These are phyloP conservation scores for Candida smagusa DNA, from an alignment of 1,139 yeast genomes.

Conservation along the genomic window DNA sequence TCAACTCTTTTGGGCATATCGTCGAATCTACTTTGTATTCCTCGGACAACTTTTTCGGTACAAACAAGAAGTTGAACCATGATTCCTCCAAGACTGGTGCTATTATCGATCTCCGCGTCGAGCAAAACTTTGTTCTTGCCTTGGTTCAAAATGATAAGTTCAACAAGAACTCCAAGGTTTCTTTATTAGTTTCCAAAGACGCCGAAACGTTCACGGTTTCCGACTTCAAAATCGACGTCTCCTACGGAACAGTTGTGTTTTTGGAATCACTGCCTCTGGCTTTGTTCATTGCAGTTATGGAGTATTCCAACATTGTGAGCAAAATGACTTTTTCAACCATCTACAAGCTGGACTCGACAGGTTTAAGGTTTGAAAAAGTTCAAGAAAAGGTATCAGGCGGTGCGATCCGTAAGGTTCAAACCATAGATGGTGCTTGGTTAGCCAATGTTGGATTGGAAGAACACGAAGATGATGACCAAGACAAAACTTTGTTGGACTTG, in stretches of 20 bases:
- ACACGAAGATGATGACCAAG: constrained; percentile 13
- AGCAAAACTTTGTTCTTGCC: constrained; percentile 51
- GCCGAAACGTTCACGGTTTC: constrained; percentile 51
- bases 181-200: constrained; percentile 58
- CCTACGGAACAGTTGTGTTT: constrained; percentile 46
- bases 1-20: constrained; percentile 44
- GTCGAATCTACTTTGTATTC: constrained; percentile 39
- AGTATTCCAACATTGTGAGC: constrained; percentile 18
- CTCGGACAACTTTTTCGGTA: constrained; percentile 56
- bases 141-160: constrained; percentile 50
- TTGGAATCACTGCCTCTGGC: constrained; percentile 57
- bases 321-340: constrained; percentile 34
- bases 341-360: constrained; percentile 62
- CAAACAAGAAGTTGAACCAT: constrained; percentile 19
- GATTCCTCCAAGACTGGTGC: constrained; percentile 30
- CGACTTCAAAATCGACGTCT: constrained; percentile 44
- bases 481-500: constrained; percentile 23
- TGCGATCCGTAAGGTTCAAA: constrained; percentile 50
- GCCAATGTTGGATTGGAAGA: constrained; percentile 34
- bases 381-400: constrained; percentile 43
- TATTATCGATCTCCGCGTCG: constrained; percentile 47
- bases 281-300: constrained; percentile 50
- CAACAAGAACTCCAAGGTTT: constrained; percentile 36
- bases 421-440: constrained; percentile 71
- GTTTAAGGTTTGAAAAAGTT: constrained; percentile 50